Evolutionary conservation across 1,284 basidiomycete species (phyloP), one percentile per base, ranked within the genome.

Genomic region (Fomes fomentarius): DNA sequence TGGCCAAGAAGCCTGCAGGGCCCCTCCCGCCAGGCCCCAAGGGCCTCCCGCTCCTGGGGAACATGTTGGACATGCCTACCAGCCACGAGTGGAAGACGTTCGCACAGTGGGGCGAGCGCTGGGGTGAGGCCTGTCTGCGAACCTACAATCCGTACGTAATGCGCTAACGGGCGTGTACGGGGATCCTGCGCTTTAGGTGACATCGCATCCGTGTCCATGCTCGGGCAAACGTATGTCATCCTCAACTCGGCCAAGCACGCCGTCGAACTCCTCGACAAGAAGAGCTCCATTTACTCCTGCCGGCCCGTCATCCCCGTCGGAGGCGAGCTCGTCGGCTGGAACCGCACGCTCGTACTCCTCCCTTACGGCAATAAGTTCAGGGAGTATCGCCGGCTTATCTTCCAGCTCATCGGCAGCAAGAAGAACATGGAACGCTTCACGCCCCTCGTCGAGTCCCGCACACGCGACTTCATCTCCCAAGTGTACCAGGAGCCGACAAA

Each of bases 211-310:
- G 55, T 63, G 4, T 81, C 79, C 25, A 68, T 87, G 30, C 70
- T 88, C 15, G 85, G 85, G 1, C 84, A 85, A 56, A 74, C 81
- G 34, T 71, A 87, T 30, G 66, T 90, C 44, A 73, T 89, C 46
- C 65, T 90, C 30, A 87, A 85, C 66, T 82, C 79, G 9, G 70
- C 75, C 8, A 73, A 80, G 61, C 64, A 74, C 26, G 83, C 84
- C 3, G 63, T 73, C 46, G 84, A 85, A 38, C 74, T 90, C 68
- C 75, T 90, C 42, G 84, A 89, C 66, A 85, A 83, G 70, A 83
- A 85, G 63, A 83, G 82, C 52, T 71, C 79, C n/a, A 80, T 82
- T 47, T 89, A 88, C 68, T 88, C 87, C 6, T 84, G 86, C 61
- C 79, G 87, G n/a, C 86, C 87, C 0, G 69, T 72, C 28, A 56